Percentiles rank a stretch among this genome's conserved stretches.
phyloP scores from a whole-genome alignment of 2,329 filamentous ascomycete genomes.

The Stachybotrys echinatus region DNA sequence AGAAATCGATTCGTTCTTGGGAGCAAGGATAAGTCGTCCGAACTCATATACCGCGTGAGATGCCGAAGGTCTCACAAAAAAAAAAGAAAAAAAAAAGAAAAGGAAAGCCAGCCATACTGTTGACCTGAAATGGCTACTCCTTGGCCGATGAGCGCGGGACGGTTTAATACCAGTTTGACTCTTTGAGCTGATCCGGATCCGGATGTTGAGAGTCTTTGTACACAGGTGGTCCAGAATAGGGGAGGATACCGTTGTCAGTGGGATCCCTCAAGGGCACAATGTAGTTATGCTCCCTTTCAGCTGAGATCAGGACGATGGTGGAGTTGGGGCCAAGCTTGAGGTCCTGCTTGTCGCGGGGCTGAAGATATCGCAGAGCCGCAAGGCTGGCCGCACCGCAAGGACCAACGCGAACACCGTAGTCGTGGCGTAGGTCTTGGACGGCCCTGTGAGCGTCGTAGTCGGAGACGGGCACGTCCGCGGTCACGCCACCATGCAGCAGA shows the following conservation, averaged over 20 bases:
- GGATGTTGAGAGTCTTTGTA: too few relatives aligned
- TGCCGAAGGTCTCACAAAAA: too few relatives aligned
- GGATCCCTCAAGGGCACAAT: constrained; percentile 33
- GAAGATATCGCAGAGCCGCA: constrained; percentile 50
- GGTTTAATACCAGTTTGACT: too few relatives aligned
- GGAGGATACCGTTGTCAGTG: constrained; percentile 30
- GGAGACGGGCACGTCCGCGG: constrained; percentile 54
- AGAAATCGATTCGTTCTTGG: too few relatives aligned
- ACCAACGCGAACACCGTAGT: constrained; percentile 42
- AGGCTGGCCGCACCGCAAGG: constrained; percentile 58
- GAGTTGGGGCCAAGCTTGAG: constrained; percentile 40
- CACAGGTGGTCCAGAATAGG: too few relatives aligned
- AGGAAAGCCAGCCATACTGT: too few relatives aligned
- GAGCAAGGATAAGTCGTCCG: too few relatives aligned
- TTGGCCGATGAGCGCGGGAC: too few relatives aligned
- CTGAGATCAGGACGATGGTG: constrained; percentile 61
- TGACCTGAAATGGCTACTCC: too few relatives aligned
- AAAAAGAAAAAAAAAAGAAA: too few relatives aligned
- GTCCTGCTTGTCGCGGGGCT: constrained; percentile 21
- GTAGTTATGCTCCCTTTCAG: constrained; percentile 52
- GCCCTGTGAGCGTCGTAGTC: constrained; percentile 59
- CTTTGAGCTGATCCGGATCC: too few relatives aligned
- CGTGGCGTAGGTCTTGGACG: constrained; percentile 46
- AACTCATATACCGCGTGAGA: too few relatives aligned
- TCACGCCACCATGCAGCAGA: constrained; percentile 49